Evolutionary conservation across 345 rosid species (phyloP).

Genomic region (rapeseed (Brassica napus)): DNA sequence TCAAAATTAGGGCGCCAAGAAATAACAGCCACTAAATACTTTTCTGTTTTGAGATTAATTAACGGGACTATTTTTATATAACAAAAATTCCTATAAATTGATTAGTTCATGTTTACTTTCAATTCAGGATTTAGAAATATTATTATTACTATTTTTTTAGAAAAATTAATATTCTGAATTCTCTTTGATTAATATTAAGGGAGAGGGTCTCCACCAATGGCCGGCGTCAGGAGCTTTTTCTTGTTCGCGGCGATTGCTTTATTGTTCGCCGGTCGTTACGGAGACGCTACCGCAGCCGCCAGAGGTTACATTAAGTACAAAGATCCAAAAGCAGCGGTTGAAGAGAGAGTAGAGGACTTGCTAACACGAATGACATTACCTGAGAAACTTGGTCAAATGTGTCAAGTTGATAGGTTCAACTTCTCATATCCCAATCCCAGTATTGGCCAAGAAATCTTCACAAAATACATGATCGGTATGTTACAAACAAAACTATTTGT

Average conservation of each 20-base stretch:
- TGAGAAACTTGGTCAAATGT: slow-evolving; percentile 66
- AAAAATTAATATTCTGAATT: slow-evolving; percentile 21
- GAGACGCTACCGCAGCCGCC: slow-evolving; percentile 23
- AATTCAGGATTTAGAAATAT: slow-evolving; percentile 28
- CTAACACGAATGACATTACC: slow-evolving; percentile 54
- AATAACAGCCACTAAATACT: neutral
- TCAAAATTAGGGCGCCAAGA: slow-evolving; percentile 7
- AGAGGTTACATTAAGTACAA: slow-evolving; percentile 43
- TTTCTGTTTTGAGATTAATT: neutral
- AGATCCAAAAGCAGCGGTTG: slow-evolving; percentile 46
- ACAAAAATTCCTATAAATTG: neutral
- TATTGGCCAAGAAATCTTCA: slow-evolving; percentile 40
- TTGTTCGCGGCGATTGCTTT: slow-evolving; percentile 23
- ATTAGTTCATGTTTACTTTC: neutral
- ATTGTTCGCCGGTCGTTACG: slow-evolving; percentile 25
- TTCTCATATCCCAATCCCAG: slow-evolving; percentile 1
- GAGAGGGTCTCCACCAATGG: slow-evolving; percentile 26
- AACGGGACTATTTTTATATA: neutral
- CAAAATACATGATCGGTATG: slow-evolving; percentile 71
- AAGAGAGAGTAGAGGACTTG: slow-evolving; percentile 50
- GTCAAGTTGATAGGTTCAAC: slow-evolving; percentile 46
- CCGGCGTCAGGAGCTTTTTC: slow-evolving; percentile 11
- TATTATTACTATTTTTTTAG: neutral
- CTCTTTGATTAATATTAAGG: neutral
- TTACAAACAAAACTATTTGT: neutral